phyloP scores from a whole-genome alignment of 768 basidiomycete genomes.

The Hortiboletus flavorubellus region DNA sequence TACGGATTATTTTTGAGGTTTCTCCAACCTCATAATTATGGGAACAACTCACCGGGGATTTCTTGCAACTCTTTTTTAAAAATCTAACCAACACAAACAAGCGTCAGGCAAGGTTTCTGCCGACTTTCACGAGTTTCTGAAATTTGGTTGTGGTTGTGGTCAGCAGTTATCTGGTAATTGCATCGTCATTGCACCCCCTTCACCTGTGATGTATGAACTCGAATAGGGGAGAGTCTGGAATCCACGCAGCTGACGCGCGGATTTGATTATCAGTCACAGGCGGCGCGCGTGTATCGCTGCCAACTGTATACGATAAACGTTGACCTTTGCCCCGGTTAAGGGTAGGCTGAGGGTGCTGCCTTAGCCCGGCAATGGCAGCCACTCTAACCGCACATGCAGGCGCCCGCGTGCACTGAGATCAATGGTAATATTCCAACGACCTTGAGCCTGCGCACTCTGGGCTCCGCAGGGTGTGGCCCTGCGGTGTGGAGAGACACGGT shows the following conservation, averaged over 20 bases:
- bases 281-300: slow-evolving; percentile 11
- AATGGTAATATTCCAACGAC: slow-evolving; percentile 3
- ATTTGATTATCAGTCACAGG: slow-evolving; percentile 3
- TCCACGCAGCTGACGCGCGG: slow-evolving; percentile 6
- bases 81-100: too few species aligned
- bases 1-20: too few species aligned
- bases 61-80: too few species aligned
- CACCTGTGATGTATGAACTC: neutral
- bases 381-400: slow-evolving; percentile 14
- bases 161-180: slow-evolving; percentile 4
- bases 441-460: slow-evolving; percentile 17
- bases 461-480: slow-evolving; percentile 5
- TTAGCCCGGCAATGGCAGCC: neutral
- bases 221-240: neutral
- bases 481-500: neutral
- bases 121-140: neutral
- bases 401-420: slow-evolving; percentile 14
- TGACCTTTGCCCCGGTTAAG: slow-evolving; percentile 10
- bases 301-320: neutral
- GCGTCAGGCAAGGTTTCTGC: too few species aligned
- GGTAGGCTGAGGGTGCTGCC: slow-evolving; percentile 1
- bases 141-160: neutral
- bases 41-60: too few species aligned
- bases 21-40: too few species aligned
- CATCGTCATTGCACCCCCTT: neutral